Conservation (phyloP, 2,329 filamentous ascomycete genomes). For the Plenodomus tracheiphilus region DNA sequence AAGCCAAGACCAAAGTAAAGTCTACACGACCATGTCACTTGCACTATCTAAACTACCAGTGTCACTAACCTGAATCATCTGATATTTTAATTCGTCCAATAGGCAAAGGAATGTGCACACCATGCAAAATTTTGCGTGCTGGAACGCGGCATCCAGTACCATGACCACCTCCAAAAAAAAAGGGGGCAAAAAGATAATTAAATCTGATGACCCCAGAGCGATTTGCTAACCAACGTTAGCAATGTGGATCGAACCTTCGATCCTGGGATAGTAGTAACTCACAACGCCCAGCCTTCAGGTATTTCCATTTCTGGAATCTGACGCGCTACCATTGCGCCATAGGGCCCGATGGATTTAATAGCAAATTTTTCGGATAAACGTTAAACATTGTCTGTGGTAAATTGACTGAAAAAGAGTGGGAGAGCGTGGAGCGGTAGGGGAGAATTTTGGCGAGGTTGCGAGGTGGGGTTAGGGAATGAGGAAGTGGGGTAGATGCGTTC, state of each 20-base stretch:
- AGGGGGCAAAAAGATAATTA: not conserved
- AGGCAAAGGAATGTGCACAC: too few species aligned
- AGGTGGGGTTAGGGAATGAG: not conserved
- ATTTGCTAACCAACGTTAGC: not conserved
- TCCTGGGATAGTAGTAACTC: not conserved
- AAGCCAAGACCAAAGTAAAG: too few species aligned
- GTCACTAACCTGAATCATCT: too few species aligned
- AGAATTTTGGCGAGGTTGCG: not conserved
- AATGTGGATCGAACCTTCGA: not conserved
- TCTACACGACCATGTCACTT: too few species aligned
- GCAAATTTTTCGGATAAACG: not conserved
- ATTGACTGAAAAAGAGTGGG: not conserved
- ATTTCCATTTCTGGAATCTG: not conserved
- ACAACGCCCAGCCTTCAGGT: not conserved
- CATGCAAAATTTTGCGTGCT: too few species aligned
- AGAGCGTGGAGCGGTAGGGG: too few species aligned
- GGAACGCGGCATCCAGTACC: too few species aligned
- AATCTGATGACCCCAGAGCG: not conserved
- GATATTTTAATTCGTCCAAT: too few species aligned
- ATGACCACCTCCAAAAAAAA: not conserved
- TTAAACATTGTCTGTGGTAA: not conserved
- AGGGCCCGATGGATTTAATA: not conserved
- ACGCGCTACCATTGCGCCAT: conserved; percentile 1
- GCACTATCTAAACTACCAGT: too few species aligned
- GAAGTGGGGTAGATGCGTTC: not conserved